Evolutionary conservation across 495 filamentous ascomycete species (phyloP).

Genomic region (Daldinia vernicosa): DNA sequence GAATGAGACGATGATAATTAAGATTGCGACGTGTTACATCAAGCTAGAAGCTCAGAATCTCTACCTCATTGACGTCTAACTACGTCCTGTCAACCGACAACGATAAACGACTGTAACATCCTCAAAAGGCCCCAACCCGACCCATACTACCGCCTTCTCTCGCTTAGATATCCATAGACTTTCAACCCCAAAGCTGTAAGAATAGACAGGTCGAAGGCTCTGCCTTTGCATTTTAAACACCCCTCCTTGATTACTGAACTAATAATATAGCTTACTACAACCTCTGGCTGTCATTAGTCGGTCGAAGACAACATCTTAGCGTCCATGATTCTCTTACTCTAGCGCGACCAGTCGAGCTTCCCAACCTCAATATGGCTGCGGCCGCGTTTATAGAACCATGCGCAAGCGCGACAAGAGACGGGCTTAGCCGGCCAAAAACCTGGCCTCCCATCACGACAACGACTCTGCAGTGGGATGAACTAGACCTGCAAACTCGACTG

Average conservation of each 20-base stretch:
- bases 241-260: slow-evolving; percentile 16
- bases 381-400: slow-evolving; percentile 48
- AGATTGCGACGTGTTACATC: slow-evolving; percentile 23
- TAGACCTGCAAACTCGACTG: slow-evolving; percentile 50
- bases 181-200: slow-evolving; percentile 22
- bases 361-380: slow-evolving; percentile 57
- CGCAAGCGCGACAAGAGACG: slow-evolving; percentile 46
- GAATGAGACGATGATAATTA: slow-evolving; percentile 34
- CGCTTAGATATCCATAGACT: slow-evolving; percentile 31
- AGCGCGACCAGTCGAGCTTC: slow-evolving; percentile 50
- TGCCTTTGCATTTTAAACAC: not conserved
- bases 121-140: slow-evolving; percentile 25
- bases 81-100: slow-evolving; percentile 15
- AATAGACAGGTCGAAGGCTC: slow-evolving; percentile 29
- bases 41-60: slow-evolving; percentile 31
- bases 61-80: slow-evolving; percentile 17
- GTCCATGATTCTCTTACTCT: slow-evolving; percentile 56
- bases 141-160: slow-evolving; percentile 7
- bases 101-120: slow-evolving; percentile 30
- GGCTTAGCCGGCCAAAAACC: slow-evolving; percentile 38
- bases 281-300: slow-evolving; percentile 10
- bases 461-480: slow-evolving; percentile 50
- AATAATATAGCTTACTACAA: slow-evolving; percentile 20
- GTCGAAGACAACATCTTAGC: slow-evolving; percentile 41
- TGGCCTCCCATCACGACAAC: slow-evolving; percentile 40